Percentiles rank a stretch among this genome's conserved stretches.
Evolutionary conservation across 495 filamentous ascomycete species (phyloP).

Genomic region (Collariella sp.): DNA sequence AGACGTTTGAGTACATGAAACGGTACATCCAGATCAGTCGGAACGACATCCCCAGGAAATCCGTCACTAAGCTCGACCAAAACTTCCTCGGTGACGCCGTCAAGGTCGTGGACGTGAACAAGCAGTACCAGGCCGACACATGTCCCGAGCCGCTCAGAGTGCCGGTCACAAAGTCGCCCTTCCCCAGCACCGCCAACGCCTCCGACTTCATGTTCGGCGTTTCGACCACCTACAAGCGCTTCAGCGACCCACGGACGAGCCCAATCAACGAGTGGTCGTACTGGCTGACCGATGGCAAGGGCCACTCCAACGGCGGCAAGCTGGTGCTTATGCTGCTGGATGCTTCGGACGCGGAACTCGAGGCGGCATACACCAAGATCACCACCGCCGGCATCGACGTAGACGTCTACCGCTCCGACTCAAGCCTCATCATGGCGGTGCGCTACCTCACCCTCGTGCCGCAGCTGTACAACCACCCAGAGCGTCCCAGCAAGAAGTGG

Average conservation of each 20-base stretch:
- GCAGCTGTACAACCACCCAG: conserved; percentile 43
- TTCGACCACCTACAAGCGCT: conserved; percentile 40
- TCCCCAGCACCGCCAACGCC: conserved; percentile 37
- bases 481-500: conserved; percentile 51
- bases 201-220: conserved; percentile 47
- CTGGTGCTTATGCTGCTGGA: conserved; percentile 37
- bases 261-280: conserved; percentile 42
- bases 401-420: conserved; percentile 51
- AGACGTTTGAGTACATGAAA: conserved; percentile 44
- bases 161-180: conserved; percentile 39
- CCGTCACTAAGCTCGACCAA: conserved; percentile 39
- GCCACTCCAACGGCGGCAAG: conserved; percentile 43
- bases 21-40: conserved; percentile 42
- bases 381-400: conserved; percentile 51
- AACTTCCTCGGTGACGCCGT: conserved; percentile 37
- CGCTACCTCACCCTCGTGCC: conserved; percentile 47
- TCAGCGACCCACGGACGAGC: conserved; percentile 35
- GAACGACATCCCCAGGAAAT: conserved; percentile 36
- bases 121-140: conserved; percentile 30
- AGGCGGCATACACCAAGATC: conserved; percentile 31
- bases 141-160: conserved; percentile 42
- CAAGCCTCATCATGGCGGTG: conserved; percentile 53
- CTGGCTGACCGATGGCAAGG: conserved; percentile 42
- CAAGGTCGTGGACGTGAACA: conserved; percentile 37
- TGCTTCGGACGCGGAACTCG: conserved; percentile 35